Conservation (phyloP, 176 grass and related monocot species). For the Panicum miliaceum region DNA sequence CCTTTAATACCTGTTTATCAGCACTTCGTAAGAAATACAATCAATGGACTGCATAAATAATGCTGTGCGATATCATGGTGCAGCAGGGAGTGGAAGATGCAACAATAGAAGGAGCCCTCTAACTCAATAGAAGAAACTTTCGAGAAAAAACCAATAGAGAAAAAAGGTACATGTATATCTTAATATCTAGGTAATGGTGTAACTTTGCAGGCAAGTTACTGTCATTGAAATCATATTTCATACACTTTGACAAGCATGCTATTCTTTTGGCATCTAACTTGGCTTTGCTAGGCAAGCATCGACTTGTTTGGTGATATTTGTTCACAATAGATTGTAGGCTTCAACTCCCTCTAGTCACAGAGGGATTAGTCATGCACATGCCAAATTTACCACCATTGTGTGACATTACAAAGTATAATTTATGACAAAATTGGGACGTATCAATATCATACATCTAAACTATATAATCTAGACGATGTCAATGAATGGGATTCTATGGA, state of each 20-base stretch:
- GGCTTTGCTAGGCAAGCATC: not conserved
- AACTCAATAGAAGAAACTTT: conserved; percentile 10
- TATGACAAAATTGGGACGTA: not conserved
- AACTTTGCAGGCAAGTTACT: conserved; percentile 9
- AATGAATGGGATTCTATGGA: not conserved
- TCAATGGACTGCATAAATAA: not conserved
- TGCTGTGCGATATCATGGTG: not conserved
- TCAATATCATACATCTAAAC: not conserved
- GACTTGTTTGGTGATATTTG: conserved; percentile 16
- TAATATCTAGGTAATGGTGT: not conserved
- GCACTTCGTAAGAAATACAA: conserved; percentile 39
- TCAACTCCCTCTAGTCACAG: not conserved
- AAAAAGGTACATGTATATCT: conserved; percentile 17
- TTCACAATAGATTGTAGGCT: conserved; percentile 3
- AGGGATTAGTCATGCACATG: not conserved
- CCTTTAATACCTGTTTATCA: conserved; percentile 68
- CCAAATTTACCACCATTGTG: not conserved
- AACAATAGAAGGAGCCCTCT: conserved; percentile 5
- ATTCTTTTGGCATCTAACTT: conserved; percentile 19
- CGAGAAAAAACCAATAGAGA: not conserved
- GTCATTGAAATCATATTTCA: not conserved
- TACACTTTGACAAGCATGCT: not conserved
- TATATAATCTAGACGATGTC: not conserved
- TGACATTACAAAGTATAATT: not conserved
- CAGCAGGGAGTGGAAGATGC: not conserved